Base-by-base conservation (phyloP, 345 rosid genomes). In the Kandelia obovata region DNA sequence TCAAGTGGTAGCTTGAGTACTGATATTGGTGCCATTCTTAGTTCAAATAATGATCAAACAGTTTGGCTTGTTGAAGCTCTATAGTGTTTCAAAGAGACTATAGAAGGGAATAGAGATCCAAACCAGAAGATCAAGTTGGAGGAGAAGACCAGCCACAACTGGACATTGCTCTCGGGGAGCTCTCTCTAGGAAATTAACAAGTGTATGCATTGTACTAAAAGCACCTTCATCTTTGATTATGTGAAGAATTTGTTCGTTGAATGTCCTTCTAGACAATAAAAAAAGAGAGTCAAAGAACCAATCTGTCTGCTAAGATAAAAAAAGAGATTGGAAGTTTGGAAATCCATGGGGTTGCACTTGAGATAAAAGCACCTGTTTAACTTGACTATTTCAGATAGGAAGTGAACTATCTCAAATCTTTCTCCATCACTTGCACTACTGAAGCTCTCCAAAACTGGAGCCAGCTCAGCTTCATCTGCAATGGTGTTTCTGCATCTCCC, bases 71-170 rank as follows among this genome's bases (percentile, higher is more conserved):
- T 19, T 30, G 17, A 19, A 35, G 19, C 27, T 27, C 16, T 52
- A 55, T 2, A 20, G 2, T 28, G 55, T 23, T 64, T 23, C 19
- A 26, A 5, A 17, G 0, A 17, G 1, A 35, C 23, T 13, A 68
- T 60, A 55, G 66, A 64, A 47, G 39, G 49, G 39, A 51, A 66
- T 23, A 73, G 26, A 77, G 75, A 74, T 69, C 19, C 80, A 68
- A 58, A 88, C 91, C 88, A 86, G 82, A 67, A 88, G 84, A 82
- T 88, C 94, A 56, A 88, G 88, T 71, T 88, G 94, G 66, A 88
- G 88, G 5, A 86, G 77, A 61, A 88, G 89, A 66, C 88, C 83
- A 0, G 94, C 87, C 9, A 82, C 78, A 27, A 81, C 68, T 11
- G 91, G 88, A 77, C 83, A 57, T 37, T 88, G 88, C 27, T 83